Evolutionary conservation across 495 filamentous ascomycete genomes (phyloP).

Genomic region (Trichoderma gamsii): DNA sequence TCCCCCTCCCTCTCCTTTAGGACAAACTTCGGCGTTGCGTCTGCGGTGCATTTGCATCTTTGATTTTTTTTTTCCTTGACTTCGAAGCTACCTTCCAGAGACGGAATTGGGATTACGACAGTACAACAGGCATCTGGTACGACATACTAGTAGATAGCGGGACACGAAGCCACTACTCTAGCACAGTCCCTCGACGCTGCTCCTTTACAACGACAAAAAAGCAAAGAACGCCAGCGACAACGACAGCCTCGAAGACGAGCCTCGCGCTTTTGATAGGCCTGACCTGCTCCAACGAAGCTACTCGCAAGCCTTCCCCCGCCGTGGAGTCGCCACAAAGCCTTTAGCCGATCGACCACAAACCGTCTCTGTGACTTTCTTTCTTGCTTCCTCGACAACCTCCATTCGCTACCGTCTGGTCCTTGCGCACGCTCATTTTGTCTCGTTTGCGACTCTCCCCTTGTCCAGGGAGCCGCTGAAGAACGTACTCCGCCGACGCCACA

Average conservation of each 20-base stretch:
- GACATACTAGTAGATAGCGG: not conserved
- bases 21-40: conserved; percentile 1
- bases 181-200: not conserved
- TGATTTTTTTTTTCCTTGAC: conserved; percentile 18
- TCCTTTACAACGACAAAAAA: not conserved
- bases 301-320: conserved; percentile 1
- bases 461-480: conserved; percentile 8
- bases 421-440: conserved; percentile 11
- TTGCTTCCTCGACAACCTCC: not conserved
- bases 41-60: conserved; percentile 10
- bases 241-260: conserved; percentile 8
- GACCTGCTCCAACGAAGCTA: not conserved
- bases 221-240: not conserved
- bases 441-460: conserved; percentile 1
- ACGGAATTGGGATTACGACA: conserved; percentile 4
- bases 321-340: not conserved
- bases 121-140: not conserved
- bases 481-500: not conserved
- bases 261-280: not conserved
- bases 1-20: conserved; percentile 15
- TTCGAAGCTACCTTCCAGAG: conserved; percentile 15
- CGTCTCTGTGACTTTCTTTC: not conserved
- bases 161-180: not conserved
- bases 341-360: not conserved
- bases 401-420: not conserved